Evolutionary conservation across 805 yeast genomes (phyloP).

Genomic region (Clavispora fructus): DNA sequence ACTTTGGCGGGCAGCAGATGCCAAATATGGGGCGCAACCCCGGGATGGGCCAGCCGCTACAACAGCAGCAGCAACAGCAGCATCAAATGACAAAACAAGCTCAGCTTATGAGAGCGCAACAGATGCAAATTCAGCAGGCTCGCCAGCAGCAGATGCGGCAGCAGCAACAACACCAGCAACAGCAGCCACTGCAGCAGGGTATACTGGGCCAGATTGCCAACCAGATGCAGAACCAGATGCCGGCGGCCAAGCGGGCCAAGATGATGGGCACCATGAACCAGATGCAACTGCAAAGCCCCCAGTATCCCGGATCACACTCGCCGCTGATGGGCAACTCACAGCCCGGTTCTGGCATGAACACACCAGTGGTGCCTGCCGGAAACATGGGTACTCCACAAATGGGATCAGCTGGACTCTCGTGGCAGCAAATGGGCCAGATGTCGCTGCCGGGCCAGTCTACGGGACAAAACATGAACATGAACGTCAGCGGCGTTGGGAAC

Average conservation of each 20-base stretch:
- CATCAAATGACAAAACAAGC: slow-evolving; percentile 3
- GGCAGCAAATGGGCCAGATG: slow-evolving; percentile 11
- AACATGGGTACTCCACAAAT: slow-evolving; percentile 5
- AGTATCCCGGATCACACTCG: slow-evolving; percentile 5
- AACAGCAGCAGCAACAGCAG: slow-evolving; percentile 2
- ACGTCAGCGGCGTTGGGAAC: not conserved
- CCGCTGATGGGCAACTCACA: slow-evolving; percentile 11
- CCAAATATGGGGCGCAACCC: not conserved
- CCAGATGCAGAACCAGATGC: slow-evolving; percentile 3
- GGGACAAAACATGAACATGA: not conserved
- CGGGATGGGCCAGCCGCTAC: not conserved
- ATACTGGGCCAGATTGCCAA: slow-evolving; percentile 1
- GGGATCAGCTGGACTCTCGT: slow-evolving; percentile 5
- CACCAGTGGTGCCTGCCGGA: slow-evolving; percentile 11
- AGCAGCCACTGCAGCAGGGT: slow-evolving; percentile 6
- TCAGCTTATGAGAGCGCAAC: slow-evolving; percentile 11
- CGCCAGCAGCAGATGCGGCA: slow-evolving; percentile 9
- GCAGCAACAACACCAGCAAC: slow-evolving; percentile 9
- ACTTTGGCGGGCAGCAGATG: not conserved
- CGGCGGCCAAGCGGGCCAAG: slow-evolving; percentile 13
- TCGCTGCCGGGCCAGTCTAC: not conserved
- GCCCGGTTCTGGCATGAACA: slow-evolving; percentile 10
- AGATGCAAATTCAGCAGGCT: slow-evolving; percentile 12
- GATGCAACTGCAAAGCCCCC: slow-evolving; percentile 8
- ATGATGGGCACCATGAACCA: slow-evolving; percentile 5